These are phyloP conservation scores for Exophiala sp. DNA, from an alignment of 2,329 filamentous ascomycete genomes.

Conservation along the genomic window DNA sequence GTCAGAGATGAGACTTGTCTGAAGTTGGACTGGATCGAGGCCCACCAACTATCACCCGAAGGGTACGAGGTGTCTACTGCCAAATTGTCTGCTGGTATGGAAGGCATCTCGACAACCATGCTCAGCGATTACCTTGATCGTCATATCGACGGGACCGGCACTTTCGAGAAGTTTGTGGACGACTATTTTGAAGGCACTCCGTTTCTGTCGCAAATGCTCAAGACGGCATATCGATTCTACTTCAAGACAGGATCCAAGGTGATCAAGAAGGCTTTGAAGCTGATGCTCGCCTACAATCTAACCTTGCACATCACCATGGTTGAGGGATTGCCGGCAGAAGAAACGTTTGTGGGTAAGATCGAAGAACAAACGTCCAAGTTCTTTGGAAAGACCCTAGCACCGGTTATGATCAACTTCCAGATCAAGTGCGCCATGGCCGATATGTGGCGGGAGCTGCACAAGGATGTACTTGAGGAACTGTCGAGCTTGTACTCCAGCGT, in stretches of 20 bases:
- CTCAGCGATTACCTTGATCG: slow-evolving; percentile 90
- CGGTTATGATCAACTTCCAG: slow-evolving; percentile 99
- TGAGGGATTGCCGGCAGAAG: slow-evolving; percentile 77
- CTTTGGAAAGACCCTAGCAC: slow-evolving; percentile 82
- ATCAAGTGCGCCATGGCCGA: slow-evolving; percentile 95
- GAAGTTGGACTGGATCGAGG: slow-evolving; percentile 88
- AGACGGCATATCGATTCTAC: slow-evolving; percentile 92
- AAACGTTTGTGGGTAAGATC: slow-evolving; percentile 72
- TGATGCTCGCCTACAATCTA: slow-evolving; percentile 91
- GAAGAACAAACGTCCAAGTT: slow-evolving; percentile 81
- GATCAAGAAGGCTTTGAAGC: slow-evolving; percentile 90
- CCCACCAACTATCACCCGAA: slow-evolving; percentile 60
- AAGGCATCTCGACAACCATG: slow-evolving; percentile 73
- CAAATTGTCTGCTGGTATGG: slow-evolving; percentile 79
- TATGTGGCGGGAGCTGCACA: slow-evolving; percentile 97
- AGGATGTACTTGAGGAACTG: slow-evolving; percentile 90
- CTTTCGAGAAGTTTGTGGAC: slow-evolving; percentile 88
- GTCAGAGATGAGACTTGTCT: slow-evolving; percentile 91
- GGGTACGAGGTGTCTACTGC: slow-evolving; percentile 83
- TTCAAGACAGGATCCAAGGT: slow-evolving; percentile 79
- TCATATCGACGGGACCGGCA: slow-evolving; percentile 83
- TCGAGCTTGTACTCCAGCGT: slow-evolving; percentile 93
- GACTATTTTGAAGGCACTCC: slow-evolving; percentile 94
- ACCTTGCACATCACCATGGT: slow-evolving; percentile 93
- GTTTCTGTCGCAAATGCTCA: slow-evolving; percentile 91